These are phyloP conservation scores for Aureobasidium sp. DNA, from an alignment of 2,329 filamentous ascomycete species.

Conservation along the genomic window DNA sequence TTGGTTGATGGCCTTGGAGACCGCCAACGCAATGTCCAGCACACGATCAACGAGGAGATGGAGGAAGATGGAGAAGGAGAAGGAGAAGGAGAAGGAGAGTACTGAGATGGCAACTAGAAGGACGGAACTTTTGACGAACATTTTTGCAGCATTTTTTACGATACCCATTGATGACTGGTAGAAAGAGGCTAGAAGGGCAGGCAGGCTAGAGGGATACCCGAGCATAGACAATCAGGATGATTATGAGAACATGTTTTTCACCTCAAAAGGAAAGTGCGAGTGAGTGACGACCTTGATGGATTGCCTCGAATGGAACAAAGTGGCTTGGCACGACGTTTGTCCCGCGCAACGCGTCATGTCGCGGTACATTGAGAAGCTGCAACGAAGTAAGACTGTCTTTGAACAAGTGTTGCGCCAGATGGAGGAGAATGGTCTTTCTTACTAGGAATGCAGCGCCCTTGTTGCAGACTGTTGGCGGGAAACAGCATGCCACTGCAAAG, in stretches of 20 bases:
- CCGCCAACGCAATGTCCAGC: constrained; percentile 22
- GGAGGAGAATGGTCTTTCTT: background rate
- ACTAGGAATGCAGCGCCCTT: background rate
- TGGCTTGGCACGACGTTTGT: constrained; percentile 1
- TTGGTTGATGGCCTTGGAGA: constrained; percentile 38
- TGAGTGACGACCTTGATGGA: background rate
- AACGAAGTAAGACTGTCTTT: background rate
- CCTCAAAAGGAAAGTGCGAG: background rate
- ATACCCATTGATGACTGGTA: constrained; percentile 12
- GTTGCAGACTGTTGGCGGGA: background rate
- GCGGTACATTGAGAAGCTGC: background rate
- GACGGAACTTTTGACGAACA: background rate
- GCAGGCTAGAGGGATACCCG: background rate
- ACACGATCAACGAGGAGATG: background rate
- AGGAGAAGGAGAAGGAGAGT: background rate
- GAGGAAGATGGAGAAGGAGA: background rate
- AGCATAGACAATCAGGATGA: background rate
- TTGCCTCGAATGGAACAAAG: background rate
- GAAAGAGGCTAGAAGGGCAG: background rate
- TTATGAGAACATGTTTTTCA: background rate
- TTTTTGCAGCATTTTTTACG: constrained; percentile 13
- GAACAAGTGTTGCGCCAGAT: background rate
- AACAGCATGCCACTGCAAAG: background rate
- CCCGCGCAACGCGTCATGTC: constrained; percentile 2
- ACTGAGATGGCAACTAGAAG: background rate